Evolutionary conservation across 305 asterid genomes (phyloP).

Genomic region (Fraxinus albicans): DNA sequence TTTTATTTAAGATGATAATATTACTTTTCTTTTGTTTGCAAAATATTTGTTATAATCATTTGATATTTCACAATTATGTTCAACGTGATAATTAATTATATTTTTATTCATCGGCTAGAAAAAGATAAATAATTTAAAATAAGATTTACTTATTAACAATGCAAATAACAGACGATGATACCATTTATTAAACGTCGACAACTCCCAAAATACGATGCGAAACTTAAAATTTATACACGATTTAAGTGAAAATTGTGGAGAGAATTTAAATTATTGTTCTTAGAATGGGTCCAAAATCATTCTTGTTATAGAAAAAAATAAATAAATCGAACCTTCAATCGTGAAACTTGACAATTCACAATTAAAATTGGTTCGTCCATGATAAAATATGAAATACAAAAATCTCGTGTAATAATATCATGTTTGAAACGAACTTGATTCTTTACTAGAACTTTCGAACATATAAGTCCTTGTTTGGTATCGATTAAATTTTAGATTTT

Average conservation of each 20-base stretch:
- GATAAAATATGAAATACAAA: too few species aligned
- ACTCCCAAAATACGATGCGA: neutral
- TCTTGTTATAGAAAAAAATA: too few species aligned
- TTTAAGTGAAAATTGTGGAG: neutral
- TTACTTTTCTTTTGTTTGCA: slow-evolving; percentile 3
- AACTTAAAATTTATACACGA: too few species aligned
- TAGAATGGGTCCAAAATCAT: neutral
- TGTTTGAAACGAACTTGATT: neutral
- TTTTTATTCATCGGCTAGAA: neutral
- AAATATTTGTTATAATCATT: too few species aligned
- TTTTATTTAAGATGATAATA: neutral
- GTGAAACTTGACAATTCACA: neutral
- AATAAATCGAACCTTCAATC: neutral
- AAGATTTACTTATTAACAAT: neutral
- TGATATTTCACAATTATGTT: too few species aligned
- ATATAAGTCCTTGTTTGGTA: too few species aligned
- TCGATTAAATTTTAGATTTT: too few species aligned
- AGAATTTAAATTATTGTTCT: neutral
- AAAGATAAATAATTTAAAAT: neutral
- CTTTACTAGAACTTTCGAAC: neutral
- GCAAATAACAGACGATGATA: neutral
- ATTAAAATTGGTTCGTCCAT: neutral
- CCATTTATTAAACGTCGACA: neutral
- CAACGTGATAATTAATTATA: neutral
- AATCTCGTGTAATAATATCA: neutral